phyloP scores from a whole-genome alignment of 1,139 yeast species.

The Yamadazyma siamensis region DNA sequence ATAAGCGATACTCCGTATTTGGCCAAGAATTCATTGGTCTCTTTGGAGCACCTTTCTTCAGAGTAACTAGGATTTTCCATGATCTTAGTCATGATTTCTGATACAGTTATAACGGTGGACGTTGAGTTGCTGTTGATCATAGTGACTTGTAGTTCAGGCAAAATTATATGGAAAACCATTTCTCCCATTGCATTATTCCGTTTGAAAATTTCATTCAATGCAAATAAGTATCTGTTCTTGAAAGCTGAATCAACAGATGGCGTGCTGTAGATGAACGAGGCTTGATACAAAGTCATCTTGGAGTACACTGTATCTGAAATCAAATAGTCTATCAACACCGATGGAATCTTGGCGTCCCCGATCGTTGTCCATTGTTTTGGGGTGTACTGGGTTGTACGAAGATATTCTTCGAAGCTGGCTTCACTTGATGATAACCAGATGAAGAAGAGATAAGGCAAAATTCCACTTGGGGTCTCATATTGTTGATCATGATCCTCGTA shows the following conservation, averaged over 20 bases:
- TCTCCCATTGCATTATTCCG: conserved; percentile 35
- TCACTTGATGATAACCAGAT: conserved; percentile 52
- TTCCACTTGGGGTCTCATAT: conserved; percentile 11
- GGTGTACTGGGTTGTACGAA: conserved; percentile 46
- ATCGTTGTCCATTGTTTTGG: conserved; percentile 21
- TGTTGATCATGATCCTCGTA: conserved; percentile 5
- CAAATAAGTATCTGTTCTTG: conserved; percentile 50
- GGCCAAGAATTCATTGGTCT: conserved; percentile 17
- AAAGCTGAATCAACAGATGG: conserved; percentile 43
- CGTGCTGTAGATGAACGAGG: conserved; percentile 44
- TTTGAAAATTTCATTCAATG: conserved; percentile 43
- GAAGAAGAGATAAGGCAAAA: conserved; percentile 49
- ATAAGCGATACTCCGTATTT: conserved; percentile 12
- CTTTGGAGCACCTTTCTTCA: conserved; percentile 13
- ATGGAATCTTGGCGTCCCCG: conserved; percentile 44
- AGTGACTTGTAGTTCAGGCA: conserved; percentile 36
- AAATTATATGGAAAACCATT: conserved; percentile 44
- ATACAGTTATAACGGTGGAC: conserved; percentile 26
- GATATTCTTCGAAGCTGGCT: conserved; percentile 40
- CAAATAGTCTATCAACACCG: conserved; percentile 47
- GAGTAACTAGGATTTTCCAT: conserved; percentile 20
- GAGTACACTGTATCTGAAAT: conserved; percentile 39
- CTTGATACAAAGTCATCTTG: conserved; percentile 47
- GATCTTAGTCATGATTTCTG: conserved; percentile 25
- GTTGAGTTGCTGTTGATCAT: conserved; percentile 28